Conservation (phyloP, 352 stramenopile genomes). For the Globisporangium iwayamae region DNA sequence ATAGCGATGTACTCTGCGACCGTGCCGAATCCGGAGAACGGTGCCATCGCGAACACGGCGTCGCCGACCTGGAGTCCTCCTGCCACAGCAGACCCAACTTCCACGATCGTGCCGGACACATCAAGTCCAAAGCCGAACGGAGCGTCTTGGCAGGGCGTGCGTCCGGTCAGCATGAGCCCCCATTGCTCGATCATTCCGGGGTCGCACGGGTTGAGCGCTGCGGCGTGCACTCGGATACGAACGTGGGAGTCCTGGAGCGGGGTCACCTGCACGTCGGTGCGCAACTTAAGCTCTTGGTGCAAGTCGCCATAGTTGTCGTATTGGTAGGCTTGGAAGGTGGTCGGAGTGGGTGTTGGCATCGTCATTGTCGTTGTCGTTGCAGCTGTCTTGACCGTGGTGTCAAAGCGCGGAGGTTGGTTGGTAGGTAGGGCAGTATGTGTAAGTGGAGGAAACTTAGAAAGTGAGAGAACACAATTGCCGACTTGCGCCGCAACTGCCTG, state of each 20-base stretch:
- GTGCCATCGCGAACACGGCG: not conserved
- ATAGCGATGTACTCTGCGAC: constrained; percentile 15
- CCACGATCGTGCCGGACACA: not conserved
- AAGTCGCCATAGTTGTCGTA: not conserved
- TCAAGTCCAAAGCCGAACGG: not conserved
- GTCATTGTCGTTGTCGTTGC: no score
- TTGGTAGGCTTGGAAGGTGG: not conserved
- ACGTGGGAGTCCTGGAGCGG: not conserved
- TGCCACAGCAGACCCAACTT: not conserved
- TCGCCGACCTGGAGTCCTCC: not conserved
- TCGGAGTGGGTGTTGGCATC: no score
- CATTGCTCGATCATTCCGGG: not conserved
- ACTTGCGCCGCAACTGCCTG: no score
- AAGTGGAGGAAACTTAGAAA: no score
- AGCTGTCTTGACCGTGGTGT: no score
- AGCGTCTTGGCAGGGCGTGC: not conserved
- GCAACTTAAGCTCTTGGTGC: not conserved
- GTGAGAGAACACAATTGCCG: no score
- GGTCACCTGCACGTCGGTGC: not conserved
- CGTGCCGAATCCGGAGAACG: not conserved
- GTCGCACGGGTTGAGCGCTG: not conserved
- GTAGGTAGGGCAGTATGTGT: no score
- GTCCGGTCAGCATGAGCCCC: not conserved
- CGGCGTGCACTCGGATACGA: not conserved
- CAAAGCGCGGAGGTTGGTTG: no score